Evolutionary conservation across 2,329 filamentous ascomycete genomes (phyloP).

Genomic region (Penicillium sp.): DNA sequence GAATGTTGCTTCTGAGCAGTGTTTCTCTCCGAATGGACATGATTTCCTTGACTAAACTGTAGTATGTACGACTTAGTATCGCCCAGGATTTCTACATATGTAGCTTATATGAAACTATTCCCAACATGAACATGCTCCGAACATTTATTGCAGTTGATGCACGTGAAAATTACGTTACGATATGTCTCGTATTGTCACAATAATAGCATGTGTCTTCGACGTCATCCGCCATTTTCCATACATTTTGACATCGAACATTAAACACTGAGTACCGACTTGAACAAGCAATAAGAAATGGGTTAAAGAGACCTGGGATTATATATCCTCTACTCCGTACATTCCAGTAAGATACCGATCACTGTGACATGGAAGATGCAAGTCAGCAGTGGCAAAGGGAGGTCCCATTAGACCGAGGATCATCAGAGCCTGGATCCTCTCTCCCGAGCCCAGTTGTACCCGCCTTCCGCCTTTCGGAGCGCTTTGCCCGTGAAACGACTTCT

Average conservation of each 20-base stretch:
- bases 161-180: constrained; percentile 20
- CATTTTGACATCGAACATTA: constrained; percentile 3
- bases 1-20: too few species aligned
- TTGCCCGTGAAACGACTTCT: constrained; percentile 24
- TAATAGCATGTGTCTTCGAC: constrained; percentile 17
- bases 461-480: constrained; percentile 24
- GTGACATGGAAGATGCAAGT: neutral
- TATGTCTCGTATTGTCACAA: constrained; percentile 16
- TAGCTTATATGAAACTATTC: neutral
- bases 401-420: constrained; percentile 41
- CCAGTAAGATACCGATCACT: constrained; percentile 12
- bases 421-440: constrained; percentile 35
- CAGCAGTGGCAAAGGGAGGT: constrained; percentile 13
- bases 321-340: neutral
- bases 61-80: neutral
- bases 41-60: neutral
- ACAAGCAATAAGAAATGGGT: neutral
- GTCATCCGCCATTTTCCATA: constrained; percentile 11
- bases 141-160: constrained; percentile 3
- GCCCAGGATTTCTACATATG: neutral
- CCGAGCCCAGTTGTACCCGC: constrained; percentile 31
- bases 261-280: neutral
- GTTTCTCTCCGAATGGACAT: neutral
- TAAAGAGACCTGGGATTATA: neutral
- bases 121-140: neutral